These are phyloP conservation scores for Diversispora eburnea DNA, from an alignment of 192 early-diverging fungal genomes.

Conservation along the genomic window DNA sequence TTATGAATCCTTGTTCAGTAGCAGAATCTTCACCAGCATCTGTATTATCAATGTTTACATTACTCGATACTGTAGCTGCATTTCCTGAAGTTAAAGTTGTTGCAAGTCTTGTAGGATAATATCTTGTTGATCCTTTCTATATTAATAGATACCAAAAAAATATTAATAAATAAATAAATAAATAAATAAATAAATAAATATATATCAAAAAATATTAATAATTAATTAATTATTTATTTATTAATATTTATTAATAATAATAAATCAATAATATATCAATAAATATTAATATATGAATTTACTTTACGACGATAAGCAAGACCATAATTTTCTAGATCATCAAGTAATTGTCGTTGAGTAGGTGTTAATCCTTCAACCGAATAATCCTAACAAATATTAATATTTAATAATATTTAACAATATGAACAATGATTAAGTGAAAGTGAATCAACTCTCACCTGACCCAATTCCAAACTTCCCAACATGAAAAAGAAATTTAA, in stretches of 20 bases:
- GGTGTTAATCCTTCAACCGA: conserved; percentile 78
- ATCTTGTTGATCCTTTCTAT: conserved; percentile 59
- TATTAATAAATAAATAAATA: not conserved
- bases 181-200: too few species aligned
- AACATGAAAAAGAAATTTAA: conserved; percentile 93
- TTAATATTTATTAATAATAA: too few species aligned
- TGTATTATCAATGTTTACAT: conserved; percentile 27
- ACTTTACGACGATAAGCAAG: conserved; percentile 85
- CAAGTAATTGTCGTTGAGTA: conserved; percentile 80
- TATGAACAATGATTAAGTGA: not conserved
- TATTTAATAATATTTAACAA: not conserved
- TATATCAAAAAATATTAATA: too few species aligned
- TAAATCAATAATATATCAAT: too few species aligned
- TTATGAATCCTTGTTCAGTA: conserved; percentile 73
- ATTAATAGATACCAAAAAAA: not conserved
- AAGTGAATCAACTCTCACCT: conserved; percentile 39
- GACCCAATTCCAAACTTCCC: conserved; percentile 84
- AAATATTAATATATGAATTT: not conserved
- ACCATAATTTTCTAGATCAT: conserved; percentile 85
- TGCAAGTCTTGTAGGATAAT: conserved; percentile 90
- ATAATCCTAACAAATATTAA: conserved; percentile 59
- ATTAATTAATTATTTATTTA: too few species aligned
- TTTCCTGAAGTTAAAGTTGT: conserved; percentile 86
- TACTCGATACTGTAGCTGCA: conserved; percentile 40
- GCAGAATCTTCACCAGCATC: conserved; percentile 40